Evolutionary conservation across 176 grass and related monocot species (phyloP).

Genomic region (Neostapfia colusana): DNA sequence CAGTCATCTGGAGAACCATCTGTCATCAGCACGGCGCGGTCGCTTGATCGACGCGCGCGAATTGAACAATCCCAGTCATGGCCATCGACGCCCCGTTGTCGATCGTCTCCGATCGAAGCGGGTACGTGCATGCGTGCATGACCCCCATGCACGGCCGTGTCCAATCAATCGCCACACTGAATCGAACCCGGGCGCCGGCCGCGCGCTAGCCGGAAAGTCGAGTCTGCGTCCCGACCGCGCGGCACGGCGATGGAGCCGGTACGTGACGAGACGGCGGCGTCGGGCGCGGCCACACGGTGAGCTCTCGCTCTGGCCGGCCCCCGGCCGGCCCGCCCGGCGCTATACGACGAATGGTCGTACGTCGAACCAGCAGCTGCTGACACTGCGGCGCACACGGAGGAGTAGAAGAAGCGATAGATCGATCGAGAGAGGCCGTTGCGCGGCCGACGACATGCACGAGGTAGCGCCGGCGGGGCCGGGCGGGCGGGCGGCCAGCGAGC

Average conservation of each 20-base stretch:
- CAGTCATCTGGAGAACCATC: background rate
- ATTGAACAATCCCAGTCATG: background rate
- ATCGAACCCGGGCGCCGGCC: too few species aligned
- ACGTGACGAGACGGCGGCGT: too few species aligned
- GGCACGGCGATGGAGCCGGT: slow-evolving; percentile 26
- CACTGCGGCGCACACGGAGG: background rate
- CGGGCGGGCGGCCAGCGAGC: background rate
- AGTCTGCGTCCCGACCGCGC: background rate
- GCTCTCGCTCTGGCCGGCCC: background rate
- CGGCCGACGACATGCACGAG: slow-evolving; percentile 12
- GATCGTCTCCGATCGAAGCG: background rate
- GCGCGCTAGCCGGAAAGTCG: too few species aligned
- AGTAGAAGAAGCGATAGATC: background rate
- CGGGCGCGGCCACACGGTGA: slow-evolving; percentile 19
- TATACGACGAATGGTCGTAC: background rate
- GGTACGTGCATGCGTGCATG: background rate
- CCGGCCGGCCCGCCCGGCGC: background rate
- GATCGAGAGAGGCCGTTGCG: background rate
- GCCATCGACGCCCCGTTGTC: too few species aligned
- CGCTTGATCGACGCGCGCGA: background rate
- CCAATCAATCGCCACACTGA: slow-evolving; percentile 2
- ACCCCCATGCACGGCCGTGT: slow-evolving; percentile 29
- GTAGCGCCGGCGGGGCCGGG: slow-evolving; percentile 20
- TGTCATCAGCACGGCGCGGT: background rate
- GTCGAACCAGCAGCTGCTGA: background rate